A percentile compares a stretch with the other conserved stretches of the same genome.
These are phyloP conservation scores for Ophiosphaerella herpotricha DNA, from an alignment of 2,329 filamentous ascomycete species.

Conservation along the genomic window DNA sequence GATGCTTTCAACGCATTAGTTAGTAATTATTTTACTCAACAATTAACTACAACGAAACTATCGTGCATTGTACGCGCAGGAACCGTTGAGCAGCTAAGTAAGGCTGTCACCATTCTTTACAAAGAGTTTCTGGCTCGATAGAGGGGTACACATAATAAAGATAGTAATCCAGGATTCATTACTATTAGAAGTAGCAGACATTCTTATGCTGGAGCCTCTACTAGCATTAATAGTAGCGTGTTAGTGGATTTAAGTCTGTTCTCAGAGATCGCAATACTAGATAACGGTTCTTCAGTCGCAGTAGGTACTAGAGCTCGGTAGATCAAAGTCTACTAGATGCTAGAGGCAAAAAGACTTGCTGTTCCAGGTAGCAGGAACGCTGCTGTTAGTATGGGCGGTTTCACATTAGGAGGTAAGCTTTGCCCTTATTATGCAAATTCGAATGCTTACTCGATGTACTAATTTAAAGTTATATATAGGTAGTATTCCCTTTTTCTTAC, in stretches of 20 bases:
- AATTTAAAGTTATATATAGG: slow-evolving; percentile 2
- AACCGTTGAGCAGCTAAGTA: slow-evolving; percentile 4
- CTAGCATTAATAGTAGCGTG: slow-evolving; percentile 6
- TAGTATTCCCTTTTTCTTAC: slow-evolving; percentile 11
- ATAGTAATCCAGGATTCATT: slow-evolving; percentile 1
- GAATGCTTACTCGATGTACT: background rate
- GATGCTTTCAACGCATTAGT: slow-evolving; percentile 4
- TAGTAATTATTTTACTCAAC: slow-evolving; percentile 5
- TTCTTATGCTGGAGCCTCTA: slow-evolving; percentile 1
- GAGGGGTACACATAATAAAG: background rate
- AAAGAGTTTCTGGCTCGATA: slow-evolving; percentile 5
- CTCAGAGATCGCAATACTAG: slow-evolving; percentile 2
- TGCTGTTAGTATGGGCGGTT: slow-evolving; percentile 3
- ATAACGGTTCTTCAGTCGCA: background rate
- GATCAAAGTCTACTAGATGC: no score
- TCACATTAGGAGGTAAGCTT: slow-evolving; percentile 1
- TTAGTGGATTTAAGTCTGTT: slow-evolving; percentile 5
- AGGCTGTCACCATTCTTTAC: slow-evolving; percentile 3
- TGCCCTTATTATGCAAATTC: background rate
- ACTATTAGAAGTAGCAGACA: slow-evolving; percentile 4
- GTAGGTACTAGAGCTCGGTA: no score
- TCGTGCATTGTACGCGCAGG: slow-evolving; percentile 3
- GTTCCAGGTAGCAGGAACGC: background rate
- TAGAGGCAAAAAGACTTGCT: background rate
- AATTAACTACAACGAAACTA: slow-evolving; percentile 3